phyloP scores from a whole-genome alignment of 768 basidiomycete genomes.

The Psilocybe subaeruginosa region DNA sequence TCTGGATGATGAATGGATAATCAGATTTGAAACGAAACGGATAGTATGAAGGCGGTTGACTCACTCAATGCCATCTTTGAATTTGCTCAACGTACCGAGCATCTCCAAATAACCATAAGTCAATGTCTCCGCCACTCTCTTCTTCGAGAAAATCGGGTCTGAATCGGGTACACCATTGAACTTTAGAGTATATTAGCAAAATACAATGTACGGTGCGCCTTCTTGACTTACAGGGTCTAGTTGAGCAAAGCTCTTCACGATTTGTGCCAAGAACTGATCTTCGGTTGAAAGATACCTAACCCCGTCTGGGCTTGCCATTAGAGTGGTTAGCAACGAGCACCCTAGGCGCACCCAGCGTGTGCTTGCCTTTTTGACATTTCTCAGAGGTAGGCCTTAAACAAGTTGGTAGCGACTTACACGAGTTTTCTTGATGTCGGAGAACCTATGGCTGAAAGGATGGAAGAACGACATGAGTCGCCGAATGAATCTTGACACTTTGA shows the following conservation, averaged over 20 bases:
- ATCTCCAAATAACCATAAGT: slow-evolving; percentile 95
- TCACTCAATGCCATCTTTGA: slow-evolving; percentile 88
- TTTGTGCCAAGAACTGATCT: slow-evolving; percentile 83
- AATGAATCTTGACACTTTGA: slow-evolving; percentile 87
- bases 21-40: not conserved
- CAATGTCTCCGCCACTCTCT: slow-evolving; percentile 78
- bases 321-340: slow-evolving; percentile 78
- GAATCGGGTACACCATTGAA: slow-evolving; percentile 73
- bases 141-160: slow-evolving; percentile 85
- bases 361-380: slow-evolving; percentile 60
- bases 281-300: slow-evolving; percentile 78
- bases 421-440: slow-evolving; percentile 77
- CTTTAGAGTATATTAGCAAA: slow-evolving; percentile 35
- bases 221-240: slow-evolving; percentile 77
- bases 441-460: slow-evolving; percentile 87
- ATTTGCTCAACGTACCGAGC: slow-evolving; percentile 89
- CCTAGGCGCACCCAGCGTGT: slow-evolving; percentile 87
- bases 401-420: slow-evolving; percentile 45
- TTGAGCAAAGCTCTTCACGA: slow-evolving; percentile 87
- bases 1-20: slow-evolving; percentile 38
- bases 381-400: not conserved
- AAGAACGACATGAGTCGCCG: slow-evolving; percentile 93
- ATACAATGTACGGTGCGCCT: not conserved
- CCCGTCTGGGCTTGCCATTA: slow-evolving; percentile 85
- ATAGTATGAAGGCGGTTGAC: slow-evolving; percentile 26